Conservation (phyloP, 371 early-diverging fungal genomes). For the Syncephalastrum monosporum region DNA sequence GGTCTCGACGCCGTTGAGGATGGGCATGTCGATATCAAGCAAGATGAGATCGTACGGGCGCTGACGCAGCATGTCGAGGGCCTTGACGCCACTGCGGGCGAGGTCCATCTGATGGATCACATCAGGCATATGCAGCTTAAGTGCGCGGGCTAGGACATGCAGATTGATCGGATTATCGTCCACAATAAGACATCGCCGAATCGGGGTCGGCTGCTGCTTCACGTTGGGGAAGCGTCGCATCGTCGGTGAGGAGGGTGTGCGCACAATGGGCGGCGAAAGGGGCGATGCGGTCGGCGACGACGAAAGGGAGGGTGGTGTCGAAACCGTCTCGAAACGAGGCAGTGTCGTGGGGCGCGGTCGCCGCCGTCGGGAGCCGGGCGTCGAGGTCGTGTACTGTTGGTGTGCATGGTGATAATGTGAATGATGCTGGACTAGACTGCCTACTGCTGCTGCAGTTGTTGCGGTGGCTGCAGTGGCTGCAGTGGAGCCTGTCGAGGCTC, state of each 20-base stretch:
- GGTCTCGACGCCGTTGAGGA: constrained; percentile 55
- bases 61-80: constrained; percentile 40
- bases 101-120: constrained; percentile 39
- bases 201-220: too few species aligned
- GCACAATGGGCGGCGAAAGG: constrained; percentile 5
- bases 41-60: constrained; percentile 51
- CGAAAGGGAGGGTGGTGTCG: background rate
- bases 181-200: constrained; percentile 21
- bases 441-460: constrained; percentile 6
- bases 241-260: constrained; percentile 3
- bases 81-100: constrained; percentile 39
- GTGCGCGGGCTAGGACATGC: constrained; percentile 50
- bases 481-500: constrained; percentile 11
- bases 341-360: constrained; percentile 6
- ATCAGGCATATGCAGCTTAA: constrained; percentile 51
- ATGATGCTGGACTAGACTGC: constrained; percentile 3
- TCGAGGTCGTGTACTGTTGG: background rate
- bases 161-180: constrained; percentile 64
- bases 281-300: constrained; percentile 6
- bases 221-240: constrained; percentile 6
- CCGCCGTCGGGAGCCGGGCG: background rate
- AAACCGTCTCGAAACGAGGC: background rate
- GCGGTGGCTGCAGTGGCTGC: constrained; percentile 7
- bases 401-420: constrained; percentile 8
- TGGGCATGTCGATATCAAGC: constrained; percentile 70